Evolutionary conservation across 2,329 filamentous ascomycete genomes (phyloP), one percentile per base, ranked within the genome.

Genomic region (Pseudogymnoascus sp.): DNA sequence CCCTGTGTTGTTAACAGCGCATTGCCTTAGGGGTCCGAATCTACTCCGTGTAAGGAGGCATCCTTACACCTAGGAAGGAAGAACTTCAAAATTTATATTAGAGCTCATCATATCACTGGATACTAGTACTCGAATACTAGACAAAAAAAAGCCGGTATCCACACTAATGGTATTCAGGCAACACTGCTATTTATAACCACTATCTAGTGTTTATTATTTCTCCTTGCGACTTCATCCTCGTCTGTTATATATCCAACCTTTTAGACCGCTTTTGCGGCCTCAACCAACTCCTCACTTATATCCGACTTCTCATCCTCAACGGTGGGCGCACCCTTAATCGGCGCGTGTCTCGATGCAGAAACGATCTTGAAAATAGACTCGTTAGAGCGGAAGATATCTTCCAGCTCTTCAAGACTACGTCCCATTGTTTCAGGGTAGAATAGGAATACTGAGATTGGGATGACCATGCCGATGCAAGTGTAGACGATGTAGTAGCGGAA

Each of bases 351-450:
- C 35, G 35, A 37, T n/a, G 35, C 35, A 37, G 15, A 37, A 37
- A 37, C 35, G 35, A 37, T 37, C 35, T 37, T 37, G 35, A 37
- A 37, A 37, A 37, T 37, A 37, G 35, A 37, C 35, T 37, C 35
- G 46, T 75, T 75, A 44, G 77, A 72, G 64, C 72, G 73, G 73
- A 80, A 80, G 65, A 78, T 72, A 63, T 77, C 68, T 62, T 78
- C 77, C 50, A 78, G 77, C 69, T 78, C 76, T 67, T 81, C 79
- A 7, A 81, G 70, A 70, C 75, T 79, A 65, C 77, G 77, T 6
- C 79, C 79, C 77, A 79, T 81, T n/a, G 79, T 81, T 71, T 79
- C 77, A 2, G 80, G 78, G 73, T 75, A 80, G 61, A 77, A 69
- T 70, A 80, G 74, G 70, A 73, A 79, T 29, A 81, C 77, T 3